Base-by-base conservation (phyloP, 2,329 filamentous ascomycete species). In the Dothideomycetes sp. region DNA sequence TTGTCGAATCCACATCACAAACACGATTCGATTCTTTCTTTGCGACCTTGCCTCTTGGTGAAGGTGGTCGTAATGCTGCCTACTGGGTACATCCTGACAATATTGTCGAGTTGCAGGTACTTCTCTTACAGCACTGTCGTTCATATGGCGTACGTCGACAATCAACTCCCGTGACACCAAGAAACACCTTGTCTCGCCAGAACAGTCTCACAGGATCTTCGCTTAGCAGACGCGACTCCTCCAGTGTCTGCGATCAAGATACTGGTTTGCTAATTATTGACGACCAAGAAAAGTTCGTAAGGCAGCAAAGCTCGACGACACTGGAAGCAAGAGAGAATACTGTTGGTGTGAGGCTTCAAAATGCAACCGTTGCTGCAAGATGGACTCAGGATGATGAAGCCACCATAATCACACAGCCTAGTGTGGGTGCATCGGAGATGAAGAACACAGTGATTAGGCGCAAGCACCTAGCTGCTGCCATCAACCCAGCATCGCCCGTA, bases 1-100 rank as follows among this genome's bases (percentile, higher is more conserved):
- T 59, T 8, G 47, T 66, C n/a, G 52, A 63, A 12, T 51, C 55
- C 31, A 63, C 47, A 10, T 60, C 60, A 16, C 59, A 62, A 30
- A 49, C 68, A 3, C 63, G 69, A 18, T 69, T 73, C 49, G 71
- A 75, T 48, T 56, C 67, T 7, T 62, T 65, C 3, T 49, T 74
- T 22, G 60, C 63, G 11, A 65, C 63, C 8, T 54, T 66, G 2
- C 68, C 68, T 9, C 51, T 73, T 7, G 68, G 68, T 2, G 50
- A 60, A 7, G 49, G 55, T 35, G 66, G 66, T 10, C 61, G 55
- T 19, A 65, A 64, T 38, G 69, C 69, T 2, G 62, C 62, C 12
- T 75, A 73, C 46, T 73, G 72, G 63, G 61, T 74, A 34, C 70
- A 74, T 49, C 56, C 61, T 1, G 71, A 75, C 41, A 68, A 72